Percentiles rank a stretch among this genome's conserved stretches.
Evolutionary conservation across 2,329 filamentous ascomycete genomes (phyloP).

Genomic region (Hymenoscyphus salicellus): DNA sequence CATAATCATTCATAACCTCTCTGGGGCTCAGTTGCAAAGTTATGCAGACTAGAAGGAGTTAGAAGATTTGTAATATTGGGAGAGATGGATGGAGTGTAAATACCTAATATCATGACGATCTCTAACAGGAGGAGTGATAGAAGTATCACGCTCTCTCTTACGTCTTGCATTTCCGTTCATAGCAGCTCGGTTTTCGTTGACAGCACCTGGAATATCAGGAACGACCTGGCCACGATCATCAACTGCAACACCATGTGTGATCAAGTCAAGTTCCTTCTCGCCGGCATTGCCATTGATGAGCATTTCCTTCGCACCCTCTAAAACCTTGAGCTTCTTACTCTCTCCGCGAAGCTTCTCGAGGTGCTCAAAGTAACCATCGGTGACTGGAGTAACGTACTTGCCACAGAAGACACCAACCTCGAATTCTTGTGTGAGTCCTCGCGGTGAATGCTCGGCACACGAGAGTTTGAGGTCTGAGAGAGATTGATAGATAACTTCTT

Average conservation of each 20-base stretch:
- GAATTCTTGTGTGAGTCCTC: slow-evolving; percentile 61
- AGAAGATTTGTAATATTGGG: neutral
- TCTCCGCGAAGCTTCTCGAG: slow-evolving; percentile 70
- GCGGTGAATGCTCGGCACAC: slow-evolving; percentile 68
- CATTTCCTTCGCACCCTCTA: slow-evolving; percentile 62
- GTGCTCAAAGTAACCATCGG: slow-evolving; percentile 77
- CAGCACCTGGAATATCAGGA: slow-evolving; percentile 35
- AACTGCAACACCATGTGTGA: slow-evolving; percentile 59
- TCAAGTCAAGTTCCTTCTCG: slow-evolving; percentile 58
- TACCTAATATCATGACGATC: slow-evolving; percentile 39
- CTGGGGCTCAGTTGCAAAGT: slow-evolving; percentile 32
- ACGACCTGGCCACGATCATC: slow-evolving; percentile 55
- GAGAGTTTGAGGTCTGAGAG: slow-evolving; percentile 77
- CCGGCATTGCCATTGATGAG: slow-evolving; percentile 61
- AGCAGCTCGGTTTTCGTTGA: slow-evolving; percentile 19
- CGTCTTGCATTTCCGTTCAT: slow-evolving; percentile 25
- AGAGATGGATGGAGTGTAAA: neutral
- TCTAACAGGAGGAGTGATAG: slow-evolving; percentile 32
- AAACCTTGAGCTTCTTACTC: slow-evolving; percentile 63
- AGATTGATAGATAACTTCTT: slow-evolving; percentile 73
- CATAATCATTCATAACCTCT: slow-evolving; percentile 28
- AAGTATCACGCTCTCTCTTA: slow-evolving; percentile 30
- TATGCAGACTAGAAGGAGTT: slow-evolving; percentile 27
- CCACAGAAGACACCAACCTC: slow-evolving; percentile 93
- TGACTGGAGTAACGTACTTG: slow-evolving; percentile 77